These are phyloP conservation scores for Kodamaea suecica DNA, from an alignment of 1,139 yeast species.

Conservation along the genomic window DNA sequence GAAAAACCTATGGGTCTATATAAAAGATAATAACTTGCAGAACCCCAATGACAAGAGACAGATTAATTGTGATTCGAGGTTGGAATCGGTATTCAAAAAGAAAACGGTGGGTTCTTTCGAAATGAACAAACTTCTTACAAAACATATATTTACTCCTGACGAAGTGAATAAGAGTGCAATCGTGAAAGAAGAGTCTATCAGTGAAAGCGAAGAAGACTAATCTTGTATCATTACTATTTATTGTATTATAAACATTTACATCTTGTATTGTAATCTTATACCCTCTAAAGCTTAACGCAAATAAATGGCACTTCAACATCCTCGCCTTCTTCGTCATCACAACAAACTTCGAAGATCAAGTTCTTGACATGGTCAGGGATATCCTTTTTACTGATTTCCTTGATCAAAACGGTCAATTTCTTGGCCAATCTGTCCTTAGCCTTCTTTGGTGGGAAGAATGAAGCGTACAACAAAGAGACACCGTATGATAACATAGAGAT, in stretches of 20 bases:
- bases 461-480: conserved; percentile 84
- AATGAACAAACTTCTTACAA: conserved; percentile 59
- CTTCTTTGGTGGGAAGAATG: conserved; percentile 91
- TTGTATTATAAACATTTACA: neutral
- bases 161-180: conserved; percentile 18
- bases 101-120: conserved; percentile 59
- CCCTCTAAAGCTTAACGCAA: conserved; percentile 41
- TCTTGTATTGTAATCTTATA: conserved; percentile 1
- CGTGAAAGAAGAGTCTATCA: neutral
- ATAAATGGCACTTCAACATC: conserved; percentile 94
- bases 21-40: conserved; percentile 61
- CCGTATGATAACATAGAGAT: conserved; percentile 92
- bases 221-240: neutral
- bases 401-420: conserved; percentile 72
- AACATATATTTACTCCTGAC: conserved; percentile 51
- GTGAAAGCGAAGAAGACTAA: neutral
- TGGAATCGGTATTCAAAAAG: conserved; percentile 58
- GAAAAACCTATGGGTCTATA: conserved; percentile 70
- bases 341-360: conserved; percentile 83
- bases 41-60: conserved; percentile 66
- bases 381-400: conserved; percentile 79
- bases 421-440: conserved; percentile 69
- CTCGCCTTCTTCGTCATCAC: conserved; percentile 89
- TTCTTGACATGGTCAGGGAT: conserved; percentile 72
- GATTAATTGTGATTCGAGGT: conserved; percentile 63